A percentile compares a stretch with the other conserved stretches of the same genome.
These are phyloP conservation scores for Spergularia marina DNA, from an alignment of 148 eudicot species.

Conservation along the genomic window DNA sequence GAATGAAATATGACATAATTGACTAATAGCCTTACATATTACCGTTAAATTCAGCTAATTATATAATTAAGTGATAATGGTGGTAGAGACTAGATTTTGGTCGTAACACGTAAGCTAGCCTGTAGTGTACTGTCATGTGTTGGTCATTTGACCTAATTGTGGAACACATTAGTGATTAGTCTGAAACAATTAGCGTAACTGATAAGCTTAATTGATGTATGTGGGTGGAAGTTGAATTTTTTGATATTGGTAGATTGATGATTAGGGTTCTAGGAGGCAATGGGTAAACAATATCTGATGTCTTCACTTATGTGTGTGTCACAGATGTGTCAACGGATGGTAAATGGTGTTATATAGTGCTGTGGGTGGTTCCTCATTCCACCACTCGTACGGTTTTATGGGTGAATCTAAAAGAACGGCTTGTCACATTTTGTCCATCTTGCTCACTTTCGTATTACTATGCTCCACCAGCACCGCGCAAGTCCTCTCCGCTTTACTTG, in stretches of 20 bases:
- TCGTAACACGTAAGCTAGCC: no score
- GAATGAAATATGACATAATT: background rate
- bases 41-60: background rate
- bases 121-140: no score
- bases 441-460: slow-evolving; percentile 50
- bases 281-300: slow-evolving; percentile 9
- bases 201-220: no score
- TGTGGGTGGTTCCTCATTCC: slow-evolving; percentile 69
- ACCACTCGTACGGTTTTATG: slow-evolving; percentile 43
- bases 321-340: slow-evolving; percentile 82
- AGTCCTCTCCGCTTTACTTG: slow-evolving; percentile 53
- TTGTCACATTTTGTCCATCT: slow-evolving; percentile 61
- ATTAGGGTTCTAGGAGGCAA: background rate
- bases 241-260: background rate
- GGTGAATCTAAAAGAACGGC: slow-evolving; percentile 66
- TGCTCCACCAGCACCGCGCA: slow-evolving; percentile 41
- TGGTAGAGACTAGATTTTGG: no score
- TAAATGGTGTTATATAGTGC: slow-evolving; percentile 69
- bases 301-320: slow-evolving; percentile 15
- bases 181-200: no score
- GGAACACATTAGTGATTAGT: no score
- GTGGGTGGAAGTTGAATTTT: background rate
- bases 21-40: background rate
- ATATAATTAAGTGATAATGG: background rate
- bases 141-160: no score